phyloP scores from a whole-genome alignment of 2,329 filamentous ascomycete species.

The Colletotrichum neosansevieriae region DNA sequence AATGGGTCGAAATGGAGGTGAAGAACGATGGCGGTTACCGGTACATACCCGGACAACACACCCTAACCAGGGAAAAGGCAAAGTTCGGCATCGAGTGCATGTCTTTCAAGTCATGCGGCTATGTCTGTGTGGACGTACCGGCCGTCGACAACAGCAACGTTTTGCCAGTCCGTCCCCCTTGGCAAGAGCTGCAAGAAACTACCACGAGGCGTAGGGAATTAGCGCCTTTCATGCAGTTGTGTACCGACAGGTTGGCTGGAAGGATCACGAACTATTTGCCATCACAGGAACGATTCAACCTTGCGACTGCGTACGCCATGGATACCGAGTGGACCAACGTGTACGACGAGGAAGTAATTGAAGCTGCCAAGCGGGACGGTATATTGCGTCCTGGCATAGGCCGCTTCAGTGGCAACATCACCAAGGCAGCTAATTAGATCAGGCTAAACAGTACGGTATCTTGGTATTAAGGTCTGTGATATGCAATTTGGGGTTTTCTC shows the following conservation, averaged over 20 bases:
- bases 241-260: slow-evolving; percentile 51
- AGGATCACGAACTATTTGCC: slow-evolving; percentile 49
- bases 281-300: slow-evolving; percentile 45
- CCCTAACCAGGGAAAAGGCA: slow-evolving; percentile 46
- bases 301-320: slow-evolving; percentile 51
- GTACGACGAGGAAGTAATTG: slow-evolving; percentile 49
- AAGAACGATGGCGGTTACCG: slow-evolving; percentile 9
- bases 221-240: slow-evolving; percentile 51
- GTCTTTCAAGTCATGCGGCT: slow-evolving; percentile 72
- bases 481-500: too few relatives aligned
- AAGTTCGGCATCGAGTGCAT: slow-evolving; percentile 53
- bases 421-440: slow-evolving; percentile 23
- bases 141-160: slow-evolving; percentile 53
- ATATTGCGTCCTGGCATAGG: slow-evolving; percentile 51
- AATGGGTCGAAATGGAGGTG: neutral
- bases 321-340: slow-evolving; percentile 52
- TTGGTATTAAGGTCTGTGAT: neutral
- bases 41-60: slow-evolving; percentile 44
- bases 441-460: neutral
- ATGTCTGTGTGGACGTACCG: slow-evolving; percentile 58
- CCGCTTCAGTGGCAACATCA: slow-evolving; percentile 54
- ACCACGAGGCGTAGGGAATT: slow-evolving; percentile 32
- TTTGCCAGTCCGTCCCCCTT: slow-evolving; percentile 43
- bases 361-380: slow-evolving; percentile 52
- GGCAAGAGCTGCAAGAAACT: slow-evolving; percentile 34